Evolutionary conservation across 148 eudicot genomes (phyloP).

Genomic region (Mesembryanthemum crystallinum): DNA sequence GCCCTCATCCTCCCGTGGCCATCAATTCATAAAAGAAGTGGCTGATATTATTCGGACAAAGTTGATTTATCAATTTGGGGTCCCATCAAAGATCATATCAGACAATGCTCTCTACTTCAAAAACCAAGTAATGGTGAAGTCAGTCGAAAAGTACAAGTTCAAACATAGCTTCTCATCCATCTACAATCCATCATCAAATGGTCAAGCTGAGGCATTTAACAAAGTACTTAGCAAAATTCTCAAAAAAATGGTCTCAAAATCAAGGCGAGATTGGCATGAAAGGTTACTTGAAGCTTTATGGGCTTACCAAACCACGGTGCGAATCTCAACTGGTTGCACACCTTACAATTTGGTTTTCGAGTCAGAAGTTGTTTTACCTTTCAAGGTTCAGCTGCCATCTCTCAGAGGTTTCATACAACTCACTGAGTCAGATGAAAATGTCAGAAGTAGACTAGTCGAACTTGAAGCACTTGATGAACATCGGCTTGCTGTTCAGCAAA

Average conservation of each 20-base stretch:
- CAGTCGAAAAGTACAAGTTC: not conserved
- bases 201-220: not conserved
- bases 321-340: not conserved
- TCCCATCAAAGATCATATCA: constrained; percentile 7
- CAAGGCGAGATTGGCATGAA: too few species aligned
- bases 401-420: not conserved
- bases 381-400: not conserved
- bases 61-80: not conserved
- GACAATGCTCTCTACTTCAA: not conserved
- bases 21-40: not conserved
- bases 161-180: not conserved
- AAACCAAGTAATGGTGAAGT: not conserved
- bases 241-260: too few species aligned
- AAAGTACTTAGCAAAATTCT: too few species aligned
- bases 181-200: not conserved
- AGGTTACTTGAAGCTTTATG: too few species aligned
- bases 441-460: not conserved
- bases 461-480: not conserved
- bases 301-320: too few species aligned
- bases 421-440: not conserved
- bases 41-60: not conserved
- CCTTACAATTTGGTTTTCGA: not conserved
- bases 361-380: not conserved
- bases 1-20: not conserved
- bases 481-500: not conserved